Evolutionary conservation across 179 eudicot species (phyloP).

Genomic region (Beta lomatogona): DNA sequence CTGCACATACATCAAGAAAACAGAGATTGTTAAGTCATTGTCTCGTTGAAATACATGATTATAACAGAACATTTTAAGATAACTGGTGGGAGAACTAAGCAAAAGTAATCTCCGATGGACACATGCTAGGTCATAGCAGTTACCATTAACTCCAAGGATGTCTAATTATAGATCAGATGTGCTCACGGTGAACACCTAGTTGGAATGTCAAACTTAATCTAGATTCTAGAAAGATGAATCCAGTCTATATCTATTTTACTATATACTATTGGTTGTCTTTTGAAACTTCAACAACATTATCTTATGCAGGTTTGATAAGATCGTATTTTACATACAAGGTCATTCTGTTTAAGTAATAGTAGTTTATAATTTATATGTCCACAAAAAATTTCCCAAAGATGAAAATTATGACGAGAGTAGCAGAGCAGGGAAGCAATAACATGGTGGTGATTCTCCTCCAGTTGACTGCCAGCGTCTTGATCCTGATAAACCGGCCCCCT

Average conservation of each 20-base stretch:
- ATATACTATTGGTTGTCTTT: neutral
- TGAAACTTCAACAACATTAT: neutral
- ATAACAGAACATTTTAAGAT: neutral
- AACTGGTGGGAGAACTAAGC: neutral
- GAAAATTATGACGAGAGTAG: neutral
- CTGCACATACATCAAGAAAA: slow-evolving; percentile 45
- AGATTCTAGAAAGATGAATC: neutral
- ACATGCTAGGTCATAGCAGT: neutral
- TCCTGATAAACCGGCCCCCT: too few relatives aligned
- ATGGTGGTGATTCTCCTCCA: too few relatives aligned
- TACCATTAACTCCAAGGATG: neutral
- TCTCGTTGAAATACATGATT: too few relatives aligned
- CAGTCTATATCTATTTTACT: neutral
- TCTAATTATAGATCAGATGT: neutral
- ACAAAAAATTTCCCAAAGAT: too few relatives aligned
- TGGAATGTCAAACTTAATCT: neutral
- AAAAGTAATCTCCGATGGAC: neutral
- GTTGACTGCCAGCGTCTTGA: too few relatives aligned
- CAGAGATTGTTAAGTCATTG: slow-evolving; percentile 10
- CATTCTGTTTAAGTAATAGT: neutral
- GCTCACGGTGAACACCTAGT: neutral
- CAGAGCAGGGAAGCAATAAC: too few relatives aligned
- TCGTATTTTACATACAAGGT: neutral
- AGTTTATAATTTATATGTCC: neutral
- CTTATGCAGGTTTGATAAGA: neutral